A percentile compares a stretch with the other conserved stretches of the same genome.
Conservation (phyloP, 768 basidiomycete genomes). For the Megacollybia marginata region DNA sequence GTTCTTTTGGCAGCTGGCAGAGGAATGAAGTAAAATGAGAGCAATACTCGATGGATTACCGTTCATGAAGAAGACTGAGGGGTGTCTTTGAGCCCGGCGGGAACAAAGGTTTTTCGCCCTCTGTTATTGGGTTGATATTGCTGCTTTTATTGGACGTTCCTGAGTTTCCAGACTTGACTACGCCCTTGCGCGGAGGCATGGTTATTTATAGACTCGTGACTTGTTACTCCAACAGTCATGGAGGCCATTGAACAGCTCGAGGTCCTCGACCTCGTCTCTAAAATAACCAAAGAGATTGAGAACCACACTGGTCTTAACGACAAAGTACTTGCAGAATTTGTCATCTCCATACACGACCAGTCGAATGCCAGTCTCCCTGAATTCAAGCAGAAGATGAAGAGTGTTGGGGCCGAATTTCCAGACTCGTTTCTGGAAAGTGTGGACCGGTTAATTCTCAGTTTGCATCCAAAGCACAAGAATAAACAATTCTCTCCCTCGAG, state of each 20-base stretch:
- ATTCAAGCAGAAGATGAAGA: conserved; percentile 77
- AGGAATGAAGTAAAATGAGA: conserved; percentile 2
- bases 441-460: conserved; percentile 87
- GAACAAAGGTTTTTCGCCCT: conserved; percentile 57
- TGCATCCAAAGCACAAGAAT: conserved; percentile 96
- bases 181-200: conserved; percentile 69
- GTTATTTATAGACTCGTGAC: too few relatives aligned
- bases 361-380: conserved; percentile 64
- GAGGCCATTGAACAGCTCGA: conserved; percentile 88
- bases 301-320: conserved; percentile 83
- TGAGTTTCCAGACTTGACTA: conserved; percentile 86
- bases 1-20: conserved; percentile 70
- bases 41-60: conserved; percentile 27
- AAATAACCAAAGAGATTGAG: conserved; percentile 88
- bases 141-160: conserved; percentile 70
- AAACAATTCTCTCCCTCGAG: conserved; percentile 34
- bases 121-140: conserved; percentile 13
- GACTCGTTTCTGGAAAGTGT: conserved; percentile 89
- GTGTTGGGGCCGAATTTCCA: conserved; percentile 77
- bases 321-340: conserved; percentile 92
- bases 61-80: conserved; percentile 70
- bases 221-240: conserved; percentile 29
- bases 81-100: conserved; percentile 85
- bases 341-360: conserved; percentile 83
- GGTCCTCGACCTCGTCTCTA: conserved; percentile 82